A percentile compares a stretch with the other conserved stretches of the same genome.
These are phyloP conservation scores for Tricladium varicosporioides DNA, from an alignment of 2,329 filamentous ascomycete species.

Conservation along the genomic window DNA sequence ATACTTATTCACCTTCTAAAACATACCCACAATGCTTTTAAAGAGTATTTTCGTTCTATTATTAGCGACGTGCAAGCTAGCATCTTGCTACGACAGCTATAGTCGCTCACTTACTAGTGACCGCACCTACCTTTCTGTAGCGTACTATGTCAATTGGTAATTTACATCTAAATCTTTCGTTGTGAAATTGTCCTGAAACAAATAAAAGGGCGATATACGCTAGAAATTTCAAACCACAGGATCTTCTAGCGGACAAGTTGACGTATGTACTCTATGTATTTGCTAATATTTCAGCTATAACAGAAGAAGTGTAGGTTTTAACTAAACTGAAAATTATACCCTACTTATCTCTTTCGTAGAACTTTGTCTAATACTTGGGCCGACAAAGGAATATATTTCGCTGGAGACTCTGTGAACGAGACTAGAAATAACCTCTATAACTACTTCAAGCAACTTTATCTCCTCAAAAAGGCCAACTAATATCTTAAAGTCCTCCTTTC, in stretches of 20 bases:
- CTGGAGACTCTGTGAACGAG: conserved; percentile 69
- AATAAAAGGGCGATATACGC: conserved; percentile 69
- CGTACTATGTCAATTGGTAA: conserved; percentile 10
- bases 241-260: conserved; percentile 73
- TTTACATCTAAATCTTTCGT: background rate
- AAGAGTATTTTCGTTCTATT: background rate
- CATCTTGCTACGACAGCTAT: background rate
- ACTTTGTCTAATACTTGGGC: conserved; percentile 7
- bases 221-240: conserved; percentile 77
- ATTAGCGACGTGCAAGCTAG: background rate
- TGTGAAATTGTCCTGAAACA: background rate
- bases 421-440: conserved; percentile 68
- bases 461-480: conserved; percentile 75
- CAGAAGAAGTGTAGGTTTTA: conserved; percentile 65
- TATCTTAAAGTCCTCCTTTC: conserved; percentile 74
- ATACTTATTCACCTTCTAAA: background rate
- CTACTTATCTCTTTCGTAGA: conserved; percentile 1
- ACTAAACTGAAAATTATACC: background rate
- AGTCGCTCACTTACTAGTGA: background rate
- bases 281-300: conserved; percentile 74
- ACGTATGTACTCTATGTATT: conserved; percentile 89
- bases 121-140: conserved; percentile 54
- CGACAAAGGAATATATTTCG: conserved; percentile 57
- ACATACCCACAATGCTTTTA: background rate
- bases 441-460: conserved; percentile 75